Evolutionary conservation across 805 yeast species (phyloP), one percentile per base, ranked within the genome.

Genomic region (Myxozyma sirexii): DNA sequence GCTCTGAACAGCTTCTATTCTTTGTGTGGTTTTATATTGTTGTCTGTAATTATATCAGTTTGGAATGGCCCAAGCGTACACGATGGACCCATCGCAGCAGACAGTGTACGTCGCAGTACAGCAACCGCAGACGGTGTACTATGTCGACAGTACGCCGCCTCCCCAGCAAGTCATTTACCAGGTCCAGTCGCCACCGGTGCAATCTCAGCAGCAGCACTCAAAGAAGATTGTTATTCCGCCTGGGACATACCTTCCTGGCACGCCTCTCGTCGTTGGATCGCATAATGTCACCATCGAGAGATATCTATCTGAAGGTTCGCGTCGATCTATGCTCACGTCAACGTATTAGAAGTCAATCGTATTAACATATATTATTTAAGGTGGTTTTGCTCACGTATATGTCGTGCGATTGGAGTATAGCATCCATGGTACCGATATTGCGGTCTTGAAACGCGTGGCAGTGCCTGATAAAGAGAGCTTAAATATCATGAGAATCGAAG

Each of bases 301-400:
- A 66, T 92, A 88, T 75, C 76, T 92, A 44, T 87, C 96, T 4
- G 87, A 87, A 69, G 98, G 94, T 74, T 15, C 8, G 19, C 1
- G 57, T 47, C 41, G 39, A 29, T 46, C 50, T 33, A 31, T 13
- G 26, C 13, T 39, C 5, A 17, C 2, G 23, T 33, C 5, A 12
- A 27, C 8, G 39, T 31, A 42, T 35, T 8, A 13, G 21, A 7
- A 24, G 13, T 31, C 26, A 26, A 26, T 1, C 2, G 13, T 27
- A n/a, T 17, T 41, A n/a, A 19, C 31, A 26, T 8, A 15, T 24
- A 50, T 69, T 59, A 4, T 6, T 27, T 4, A 37, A 69, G 79
- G 86, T 48, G 99, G 99, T 13, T 94, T 90, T 79, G 98, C 99
- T 10, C 96, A 89, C 72, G 97, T 94, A 4, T 94, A 94, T 73